Base-by-base conservation (phyloP, 257 asterid species). In the Anisodus tanguticus region DNA sequence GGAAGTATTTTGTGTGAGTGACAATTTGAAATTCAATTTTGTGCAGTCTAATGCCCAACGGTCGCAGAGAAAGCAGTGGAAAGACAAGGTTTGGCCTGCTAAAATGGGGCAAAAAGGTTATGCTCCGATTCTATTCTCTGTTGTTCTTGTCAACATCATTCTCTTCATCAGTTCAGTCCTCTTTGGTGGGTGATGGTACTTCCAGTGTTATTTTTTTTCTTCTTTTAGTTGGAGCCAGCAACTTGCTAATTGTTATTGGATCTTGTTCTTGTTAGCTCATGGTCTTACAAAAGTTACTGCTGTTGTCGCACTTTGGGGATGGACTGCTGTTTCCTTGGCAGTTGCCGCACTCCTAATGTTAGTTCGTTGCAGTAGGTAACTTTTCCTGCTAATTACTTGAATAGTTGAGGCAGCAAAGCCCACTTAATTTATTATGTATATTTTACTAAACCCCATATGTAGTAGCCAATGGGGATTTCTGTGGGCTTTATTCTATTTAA, bases 251-350 rank as follows among this genome's bases (percentile, higher is more conserved):
- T 62, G 45, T 86, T 81, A 35, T 54, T 81, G 85, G 80, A 37
- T 86, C 64, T 86, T 83, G 85, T 81, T 88, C 86, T 85, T 91
- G 90, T 86, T 88, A 96, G 99, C 95, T 91, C 93, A 97, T 78
- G 92, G 88, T 88, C 92, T 96, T 62, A 83, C 94, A 49, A 96
- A 90, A 91, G 90, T 95, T 69, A 96, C 99, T 86, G 99, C 99
- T 71, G 85, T 87, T 85, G 95, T 92, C 86, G 99, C 91, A 86
- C 95, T 96, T 88, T 96, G 98, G 98, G 97, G 98, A 66, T 96
- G 98, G 99, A 87, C 91, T 26, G 95, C 84, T 19, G 94, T 93
- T 88, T 93, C 97, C 84, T 83, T 93, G 77, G 94, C 93, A 83
- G 88, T 96, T 89, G 94, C 85, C 66, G 88, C 98, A 19, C 90